Conservation (phyloP, 495 filamentous ascomycete genomes). For the Tricharina praecox region DNA sequence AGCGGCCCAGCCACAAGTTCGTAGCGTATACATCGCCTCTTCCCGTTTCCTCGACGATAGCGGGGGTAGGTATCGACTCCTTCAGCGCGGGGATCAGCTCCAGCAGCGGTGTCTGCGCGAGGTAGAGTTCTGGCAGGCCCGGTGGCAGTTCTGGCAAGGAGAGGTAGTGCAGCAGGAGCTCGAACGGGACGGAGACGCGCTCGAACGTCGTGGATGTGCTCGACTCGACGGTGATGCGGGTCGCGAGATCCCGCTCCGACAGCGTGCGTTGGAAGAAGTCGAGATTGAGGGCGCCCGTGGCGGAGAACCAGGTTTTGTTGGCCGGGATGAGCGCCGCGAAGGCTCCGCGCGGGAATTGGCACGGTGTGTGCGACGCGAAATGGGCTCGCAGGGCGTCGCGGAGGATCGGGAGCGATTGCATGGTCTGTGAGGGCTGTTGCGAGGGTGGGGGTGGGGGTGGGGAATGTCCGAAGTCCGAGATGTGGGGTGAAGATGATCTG, state of each 20-base stretch:
- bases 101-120: conserved; percentile 62
- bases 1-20: conserved; percentile 73
- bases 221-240: conserved; percentile 11
- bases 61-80: conserved; percentile 51
- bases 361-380: conserved; percentile 12
- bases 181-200: conserved; percentile 12
- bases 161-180: conserved; percentile 14
- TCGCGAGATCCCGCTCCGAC: neutral
- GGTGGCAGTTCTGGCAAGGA: neutral
- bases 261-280: conserved; percentile 10
- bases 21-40: conserved; percentile 66
- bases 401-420: conserved; percentile 9
- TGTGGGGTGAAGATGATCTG: no score
- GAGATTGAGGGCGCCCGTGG: conserved; percentile 8
- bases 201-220: conserved; percentile 8
- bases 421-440: conserved; percentile 2
- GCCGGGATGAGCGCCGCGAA: conserved; percentile 18
- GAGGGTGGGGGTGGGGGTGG: no score
- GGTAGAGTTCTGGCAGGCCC: conserved; percentile 39
- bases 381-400: conserved; percentile 5
- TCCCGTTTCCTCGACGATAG: conserved; percentile 41
- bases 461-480: no score
- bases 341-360: conserved; percentile 11
- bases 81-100: conserved; percentile 45
- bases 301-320: conserved; percentile 16